Base-by-base conservation (phyloP, 2,329 filamentous ascomycete species). In the Helminthosporium solani region DNA sequence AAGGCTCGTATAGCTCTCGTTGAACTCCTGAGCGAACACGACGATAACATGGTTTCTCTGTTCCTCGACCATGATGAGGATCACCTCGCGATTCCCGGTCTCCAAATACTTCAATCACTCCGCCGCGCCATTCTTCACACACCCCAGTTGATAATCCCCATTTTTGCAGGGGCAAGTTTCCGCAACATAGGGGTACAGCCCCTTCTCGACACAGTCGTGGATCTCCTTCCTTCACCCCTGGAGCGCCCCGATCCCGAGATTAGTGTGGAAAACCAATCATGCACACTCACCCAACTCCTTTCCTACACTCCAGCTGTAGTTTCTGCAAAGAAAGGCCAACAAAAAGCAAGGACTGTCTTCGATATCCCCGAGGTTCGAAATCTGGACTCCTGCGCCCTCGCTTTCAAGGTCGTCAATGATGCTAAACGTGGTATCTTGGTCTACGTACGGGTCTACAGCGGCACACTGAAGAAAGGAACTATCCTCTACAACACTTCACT, bases 361-460 rank as follows among this genome's bases (percentile, higher is more conserved):
- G 52, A 56, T n/a, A 40, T 66, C 43, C 43, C 60, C 9, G 66
- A 71, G 20, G 68, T 79, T n/a, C 70, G 77, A 20, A 88, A 86
- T 14, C 81, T 97, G 1, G 76, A 83, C 54, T 79, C 79, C 25
- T 88, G 85, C 57, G 84, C 84, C 1, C 70, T 88, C 19, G 85
- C 85, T 7, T 99, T 97, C 80, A 99, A 99, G 70, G 94, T 97
- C 5, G 90, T 94, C 53, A 87, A 92, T 55, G 92, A 97, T 61
- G 76, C 87, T 7, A 86, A 86, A 53, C 85, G 90, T 46, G 94
- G 94, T 15, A 86, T 95, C 43, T 78, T 97, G 48, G 90, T 95
- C 52, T 97, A 95, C 63, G 86, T 97, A 8, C 84, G 94, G 33
- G 89, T 96, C 7, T 97, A 97, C 70, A 88, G 90, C 20, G 94